phyloP scores from a whole-genome alignment of 1,139 yeast genomes.

The Magnusiomyces sp. region DNA sequence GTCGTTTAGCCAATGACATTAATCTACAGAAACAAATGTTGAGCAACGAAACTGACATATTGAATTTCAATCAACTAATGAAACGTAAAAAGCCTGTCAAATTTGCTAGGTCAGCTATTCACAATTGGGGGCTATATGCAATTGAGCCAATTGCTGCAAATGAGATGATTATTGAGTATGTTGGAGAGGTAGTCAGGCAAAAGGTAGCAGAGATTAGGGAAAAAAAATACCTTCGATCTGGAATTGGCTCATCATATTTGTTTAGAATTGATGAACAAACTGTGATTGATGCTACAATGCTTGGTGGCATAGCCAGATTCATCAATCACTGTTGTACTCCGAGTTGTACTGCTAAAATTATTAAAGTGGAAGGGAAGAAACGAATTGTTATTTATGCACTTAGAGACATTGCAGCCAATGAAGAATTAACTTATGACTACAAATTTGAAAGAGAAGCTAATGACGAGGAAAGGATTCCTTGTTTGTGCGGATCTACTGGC shows the following conservation, averaged over 20 bases:
- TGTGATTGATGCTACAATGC: slow-evolving; percentile 94
- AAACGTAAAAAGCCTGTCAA: slow-evolving; percentile 90
- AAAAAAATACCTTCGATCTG: slow-evolving; percentile 74
- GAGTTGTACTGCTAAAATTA: slow-evolving; percentile 93
- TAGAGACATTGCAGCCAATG: slow-evolving; percentile 73
- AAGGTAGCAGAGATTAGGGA: slow-evolving; percentile 94
- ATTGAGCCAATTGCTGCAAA: slow-evolving; percentile 87
- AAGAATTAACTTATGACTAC: slow-evolving; percentile 91
- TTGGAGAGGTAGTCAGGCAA: slow-evolving; percentile 92
- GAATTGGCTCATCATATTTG: slow-evolving; percentile 90
- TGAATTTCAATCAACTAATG: slow-evolving; percentile 69
- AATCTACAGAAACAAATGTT: slow-evolving; percentile 71
- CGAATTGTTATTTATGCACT: slow-evolving; percentile 92
- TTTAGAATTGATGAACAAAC: slow-evolving; percentile 91
- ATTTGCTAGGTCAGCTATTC: slow-evolving; percentile 93
- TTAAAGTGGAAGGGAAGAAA: slow-evolving; percentile 88
- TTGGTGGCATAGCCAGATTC: slow-evolving; percentile 93
- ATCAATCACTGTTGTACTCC: slow-evolving; percentile 97
- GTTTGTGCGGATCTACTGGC: slow-evolving; percentile 90
- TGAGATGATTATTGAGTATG: slow-evolving; percentile 97
- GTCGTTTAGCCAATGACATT: slow-evolving; percentile 87
- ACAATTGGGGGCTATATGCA: slow-evolving; percentile 97
- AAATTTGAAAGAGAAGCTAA: slow-evolving; percentile 88
- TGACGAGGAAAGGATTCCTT: slow-evolving; percentile 81
- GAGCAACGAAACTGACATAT: slow-evolving; percentile 73